Evolutionary conservation across 2,329 filamentous ascomycete species (phyloP).

Genomic region (Phialophora tarda): DNA sequence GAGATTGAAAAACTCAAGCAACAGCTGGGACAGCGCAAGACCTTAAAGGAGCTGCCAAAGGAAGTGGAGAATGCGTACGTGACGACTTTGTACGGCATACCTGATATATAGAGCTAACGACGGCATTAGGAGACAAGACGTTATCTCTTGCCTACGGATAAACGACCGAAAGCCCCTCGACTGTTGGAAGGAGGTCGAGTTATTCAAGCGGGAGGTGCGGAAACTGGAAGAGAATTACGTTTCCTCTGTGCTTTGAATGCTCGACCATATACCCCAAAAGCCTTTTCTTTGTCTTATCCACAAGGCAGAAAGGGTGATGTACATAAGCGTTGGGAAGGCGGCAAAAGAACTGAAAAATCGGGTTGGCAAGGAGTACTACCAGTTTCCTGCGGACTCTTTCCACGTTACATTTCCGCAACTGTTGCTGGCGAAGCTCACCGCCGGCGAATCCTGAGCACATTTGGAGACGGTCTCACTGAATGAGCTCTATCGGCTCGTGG

Average conservation of each 20-base stretch:
- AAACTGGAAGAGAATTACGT: conserved; percentile 87
- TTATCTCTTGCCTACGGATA: conserved; percentile 79
- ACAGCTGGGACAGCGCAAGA: conserved; percentile 63
- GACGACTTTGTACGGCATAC: background rate
- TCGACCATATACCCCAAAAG: background rate
- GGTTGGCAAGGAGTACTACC: background rate
- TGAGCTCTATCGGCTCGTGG: background rate
- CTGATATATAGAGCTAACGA: conserved; percentile 12
- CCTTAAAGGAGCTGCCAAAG: conserved; percentile 68
- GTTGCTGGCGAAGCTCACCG: background rate
- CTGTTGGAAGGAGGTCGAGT: conserved; percentile 92
- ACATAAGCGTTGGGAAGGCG: conserved; percentile 15
- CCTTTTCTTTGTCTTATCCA: background rate
- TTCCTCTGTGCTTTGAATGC: conserved; percentile 69
- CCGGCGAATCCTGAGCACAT: background rate
- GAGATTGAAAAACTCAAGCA: conserved; percentile 61
- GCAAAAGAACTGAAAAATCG: background rate
- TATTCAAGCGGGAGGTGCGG: conserved; percentile 86
- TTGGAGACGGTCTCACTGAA: background rate
- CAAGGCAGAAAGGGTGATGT: conserved; percentile 16
- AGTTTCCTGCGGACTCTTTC: background rate
- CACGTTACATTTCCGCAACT: background rate
- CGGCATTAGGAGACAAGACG: conserved; percentile 62
- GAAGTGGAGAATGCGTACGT: conserved; percentile 68
- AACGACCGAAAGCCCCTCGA: conserved; percentile 88